Percentiles rank a stretch among this genome's conserved stretches.
These are phyloP conservation scores for Aspergillus amoenus DNA, from an alignment of 2,329 filamentous ascomycete species.

Conservation along the genomic window DNA sequence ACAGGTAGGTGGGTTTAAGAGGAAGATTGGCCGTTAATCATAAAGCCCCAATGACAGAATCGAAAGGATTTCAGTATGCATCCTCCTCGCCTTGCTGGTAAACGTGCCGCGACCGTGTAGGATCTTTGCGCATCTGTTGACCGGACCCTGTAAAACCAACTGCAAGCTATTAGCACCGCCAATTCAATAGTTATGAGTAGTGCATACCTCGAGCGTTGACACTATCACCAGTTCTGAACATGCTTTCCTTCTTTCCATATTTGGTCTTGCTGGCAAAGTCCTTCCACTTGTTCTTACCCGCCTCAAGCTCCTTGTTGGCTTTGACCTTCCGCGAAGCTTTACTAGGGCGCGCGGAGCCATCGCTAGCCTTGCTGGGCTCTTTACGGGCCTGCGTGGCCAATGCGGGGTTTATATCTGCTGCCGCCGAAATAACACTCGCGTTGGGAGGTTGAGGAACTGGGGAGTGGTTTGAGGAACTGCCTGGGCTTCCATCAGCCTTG, in stretches of 20 bases:
- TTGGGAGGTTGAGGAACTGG: conserved; percentile 42
- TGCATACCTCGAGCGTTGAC: conserved; percentile 76
- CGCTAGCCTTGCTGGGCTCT: conserved; percentile 62
- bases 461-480: conserved; percentile 46
- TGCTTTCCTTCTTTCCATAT: conserved; percentile 84
- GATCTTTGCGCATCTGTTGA: conserved; percentile 92
- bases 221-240: conserved; percentile 91
- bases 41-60: not conserved
- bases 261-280: conserved; percentile 79
- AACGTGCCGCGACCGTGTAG: conserved; percentile 75
- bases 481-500: conserved; percentile 77
- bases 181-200: not conserved
- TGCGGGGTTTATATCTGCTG: conserved; percentile 65
- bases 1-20: conserved; percentile 3
- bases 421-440: conserved; percentile 63
- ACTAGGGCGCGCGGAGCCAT: conserved; percentile 57
- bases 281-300: conserved; percentile 90
- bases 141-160: conserved; percentile 97
- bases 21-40: conserved; percentile 1
- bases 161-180: conserved; percentile 38
- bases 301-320: conserved; percentile 88
- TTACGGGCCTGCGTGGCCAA: conserved; percentile 64
- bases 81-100: conserved; percentile 76
- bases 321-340: conserved; percentile 78
- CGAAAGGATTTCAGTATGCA: conserved; percentile 39